A percentile compares a stretch with the other conserved stretches of the same genome.
Conservation (phyloP, 2,329 filamentous ascomycete genomes). For the Cladobotryum protrusum region DNA sequence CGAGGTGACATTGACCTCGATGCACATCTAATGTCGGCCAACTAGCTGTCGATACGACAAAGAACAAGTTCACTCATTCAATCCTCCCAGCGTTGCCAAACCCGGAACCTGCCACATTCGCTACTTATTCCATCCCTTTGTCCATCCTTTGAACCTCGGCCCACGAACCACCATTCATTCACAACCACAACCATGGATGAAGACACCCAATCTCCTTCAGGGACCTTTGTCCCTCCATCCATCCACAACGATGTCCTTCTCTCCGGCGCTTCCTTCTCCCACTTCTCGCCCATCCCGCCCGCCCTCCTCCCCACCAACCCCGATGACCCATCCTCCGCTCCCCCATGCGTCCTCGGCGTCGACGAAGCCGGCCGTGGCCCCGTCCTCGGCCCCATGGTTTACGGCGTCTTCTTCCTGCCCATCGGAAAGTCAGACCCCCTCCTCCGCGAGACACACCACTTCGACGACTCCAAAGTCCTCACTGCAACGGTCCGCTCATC, state of each 20-base stretch:
- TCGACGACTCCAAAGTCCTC: constrained; percentile 92
- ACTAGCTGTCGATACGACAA: no score
- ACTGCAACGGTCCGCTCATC: constrained; percentile 70
- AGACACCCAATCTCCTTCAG: neutral
- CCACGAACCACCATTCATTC: neutral
- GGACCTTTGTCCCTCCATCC: constrained; percentile 62
- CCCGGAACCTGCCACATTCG: no score
- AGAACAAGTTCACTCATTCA: no score
- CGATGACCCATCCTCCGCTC: constrained; percentile 27
- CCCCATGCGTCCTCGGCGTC: constrained; percentile 69
- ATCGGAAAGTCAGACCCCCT: constrained; percentile 63
- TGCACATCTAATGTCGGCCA: no score
- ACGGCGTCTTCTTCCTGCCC: constrained; percentile 70
- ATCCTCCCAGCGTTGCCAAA: no score
- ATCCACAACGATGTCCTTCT: constrained; percentile 53
- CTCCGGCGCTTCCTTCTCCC: constrained; percentile 60
- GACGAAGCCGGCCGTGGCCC: constrained; percentile 93
- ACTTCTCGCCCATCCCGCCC: constrained; percentile 64
- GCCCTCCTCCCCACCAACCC: constrained; percentile 44
- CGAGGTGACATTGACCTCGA: no score
- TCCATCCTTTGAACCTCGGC: no score
- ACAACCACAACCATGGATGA: neutral
- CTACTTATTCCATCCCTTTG: no score
- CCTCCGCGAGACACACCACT: constrained; percentile 72
- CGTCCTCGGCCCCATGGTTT: constrained; percentile 78